Conservation (phyloP, 306 rosid species). For the Cicer judaicum region DNA sequence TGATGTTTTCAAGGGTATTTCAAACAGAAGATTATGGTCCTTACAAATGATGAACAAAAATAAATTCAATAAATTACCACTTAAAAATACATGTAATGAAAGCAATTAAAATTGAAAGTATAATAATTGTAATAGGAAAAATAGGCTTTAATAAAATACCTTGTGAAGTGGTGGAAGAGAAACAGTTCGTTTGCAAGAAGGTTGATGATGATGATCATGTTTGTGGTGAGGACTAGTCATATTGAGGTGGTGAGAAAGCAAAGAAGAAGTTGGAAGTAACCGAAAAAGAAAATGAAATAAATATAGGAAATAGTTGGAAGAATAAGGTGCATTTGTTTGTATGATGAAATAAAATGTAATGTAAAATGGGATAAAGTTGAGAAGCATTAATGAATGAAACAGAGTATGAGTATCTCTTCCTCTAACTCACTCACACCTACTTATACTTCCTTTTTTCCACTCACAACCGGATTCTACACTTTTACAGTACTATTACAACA, state of each 20-base stretch:
- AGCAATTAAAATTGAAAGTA: too few species aligned
- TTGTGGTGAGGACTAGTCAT: conserved; percentile 57
- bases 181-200: conserved; percentile 50
- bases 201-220: conserved; percentile 7
- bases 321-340: too few species aligned
- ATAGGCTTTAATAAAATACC: conserved; percentile 45
- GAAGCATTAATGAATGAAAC: conserved; percentile 47
- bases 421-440: conserved; percentile 24
- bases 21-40: conserved; percentile 63
- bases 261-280: conserved; percentile 17
- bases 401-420: background rate
- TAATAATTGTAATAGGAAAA: too few species aligned
- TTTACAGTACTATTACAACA: too few species aligned
- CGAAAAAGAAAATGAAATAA: too few species aligned
- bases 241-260: conserved; percentile 33
- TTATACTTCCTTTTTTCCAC: conserved; percentile 32
- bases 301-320: too few species aligned
- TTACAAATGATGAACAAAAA: conserved; percentile 55
- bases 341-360: too few species aligned
- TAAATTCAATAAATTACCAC: conserved; percentile 51
- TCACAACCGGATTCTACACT: background rate
- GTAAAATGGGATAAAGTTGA: background rate
- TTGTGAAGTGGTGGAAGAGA: conserved; percentile 53
- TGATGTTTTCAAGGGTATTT: conserved; percentile 68
- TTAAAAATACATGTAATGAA: background rate